phyloP scores from a whole-genome alignment of 306 rosid genomes.

The Begonia fuchsioides region DNA sequence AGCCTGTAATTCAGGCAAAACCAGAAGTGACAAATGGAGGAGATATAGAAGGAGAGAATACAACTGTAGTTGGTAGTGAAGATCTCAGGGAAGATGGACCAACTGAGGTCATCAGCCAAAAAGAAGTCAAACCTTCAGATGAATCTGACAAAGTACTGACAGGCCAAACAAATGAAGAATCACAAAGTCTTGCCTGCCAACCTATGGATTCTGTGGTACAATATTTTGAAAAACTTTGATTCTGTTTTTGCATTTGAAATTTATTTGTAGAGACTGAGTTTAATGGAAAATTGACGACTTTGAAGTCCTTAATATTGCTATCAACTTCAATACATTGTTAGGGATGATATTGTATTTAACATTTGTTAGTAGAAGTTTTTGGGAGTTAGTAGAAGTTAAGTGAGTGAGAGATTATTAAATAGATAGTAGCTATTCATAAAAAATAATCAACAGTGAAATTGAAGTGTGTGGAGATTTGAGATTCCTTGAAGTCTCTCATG shows the following conservation, averaged over 20 bases:
- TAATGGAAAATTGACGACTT: background rate
- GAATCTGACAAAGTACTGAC: constrained; percentile 14
- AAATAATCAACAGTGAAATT: no score
- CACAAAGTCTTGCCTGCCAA: constrained; percentile 17
- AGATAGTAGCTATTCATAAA: no score
- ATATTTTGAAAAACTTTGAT: no score
- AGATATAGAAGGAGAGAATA: constrained; percentile 11
- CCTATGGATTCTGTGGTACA: constrained; percentile 38
- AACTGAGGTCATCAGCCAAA: constrained; percentile 17
- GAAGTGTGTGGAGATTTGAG: no score
- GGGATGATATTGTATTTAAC: no score
- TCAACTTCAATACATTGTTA: no score
- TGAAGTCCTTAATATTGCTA: constrained; percentile 1
- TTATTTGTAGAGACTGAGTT: no score
- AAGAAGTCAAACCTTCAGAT: constrained; percentile 22
- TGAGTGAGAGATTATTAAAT: no score
- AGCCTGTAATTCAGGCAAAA: constrained; percentile 22
- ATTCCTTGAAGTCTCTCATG: no score
- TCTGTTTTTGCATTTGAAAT: no score
- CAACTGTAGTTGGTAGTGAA: constrained; percentile 14
- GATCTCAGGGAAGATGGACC: constrained; percentile 9
- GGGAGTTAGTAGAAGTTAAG: no score
- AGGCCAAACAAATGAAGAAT: background rate
- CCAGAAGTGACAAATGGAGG: constrained; percentile 19
- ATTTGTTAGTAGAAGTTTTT: no score